phyloP scores from a whole-genome alignment of 352 stramenopile genomes.

The Peronospora farinosa region DNA sequence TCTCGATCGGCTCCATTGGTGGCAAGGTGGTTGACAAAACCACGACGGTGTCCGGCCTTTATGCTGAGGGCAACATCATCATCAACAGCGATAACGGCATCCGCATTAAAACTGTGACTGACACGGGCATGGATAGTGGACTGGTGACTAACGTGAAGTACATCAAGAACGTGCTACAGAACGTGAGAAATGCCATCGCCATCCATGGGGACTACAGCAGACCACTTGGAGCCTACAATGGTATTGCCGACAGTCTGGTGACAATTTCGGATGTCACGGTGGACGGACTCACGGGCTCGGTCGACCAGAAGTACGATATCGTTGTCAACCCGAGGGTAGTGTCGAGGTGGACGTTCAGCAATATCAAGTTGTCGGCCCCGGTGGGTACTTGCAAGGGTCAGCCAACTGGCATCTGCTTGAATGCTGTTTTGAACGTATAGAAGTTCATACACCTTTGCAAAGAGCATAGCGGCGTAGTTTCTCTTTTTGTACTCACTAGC shows the following conservation, averaged over 20 bases:
- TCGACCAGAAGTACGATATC: constrained; percentile 18
- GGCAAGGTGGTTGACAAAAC: constrained; percentile 8
- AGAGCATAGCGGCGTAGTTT: no score
- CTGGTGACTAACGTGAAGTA: constrained; percentile 15
- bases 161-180: constrained; percentile 12
- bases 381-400: constrained; percentile 20
- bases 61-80: constrained; percentile 20
- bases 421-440: not conserved
- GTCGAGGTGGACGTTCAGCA: constrained; percentile 19
- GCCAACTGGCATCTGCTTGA: constrained; percentile 11
- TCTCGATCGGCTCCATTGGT: constrained; percentile 23
- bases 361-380: constrained; percentile 11
- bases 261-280: constrained; percentile 23
- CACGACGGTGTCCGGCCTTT: constrained; percentile 15
- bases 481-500: no score
- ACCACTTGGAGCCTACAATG: constrained; percentile 7
- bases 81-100: constrained; percentile 23
- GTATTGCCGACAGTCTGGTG: constrained; percentile 17
- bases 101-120: constrained; percentile 16
- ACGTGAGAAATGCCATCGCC: constrained; percentile 14
- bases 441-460: no score
- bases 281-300: constrained; percentile 14
- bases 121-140: constrained; percentile 4
- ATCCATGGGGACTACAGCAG: constrained; percentile 20
- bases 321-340: constrained; percentile 14